A percentile compares a stretch with the other conserved stretches of the same genome.
phyloP scores from a whole-genome alignment of 1,284 basidiomycete species.

The Quambalaria eucalypti region DNA sequence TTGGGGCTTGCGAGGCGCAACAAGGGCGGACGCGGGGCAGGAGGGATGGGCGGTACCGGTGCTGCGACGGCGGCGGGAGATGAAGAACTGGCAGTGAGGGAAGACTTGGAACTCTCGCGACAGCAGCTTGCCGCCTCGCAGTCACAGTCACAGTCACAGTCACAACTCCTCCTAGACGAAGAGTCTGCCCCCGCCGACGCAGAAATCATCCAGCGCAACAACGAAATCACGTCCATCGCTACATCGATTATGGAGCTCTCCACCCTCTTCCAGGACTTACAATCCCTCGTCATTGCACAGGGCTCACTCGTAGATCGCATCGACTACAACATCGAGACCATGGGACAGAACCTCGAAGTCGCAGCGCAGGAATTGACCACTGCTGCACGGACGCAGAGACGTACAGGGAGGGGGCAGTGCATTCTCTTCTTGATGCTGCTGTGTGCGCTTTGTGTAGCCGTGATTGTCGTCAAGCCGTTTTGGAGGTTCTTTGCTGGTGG shows the following conservation, averaged over 20 bases:
- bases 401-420: conserved; percentile 79
- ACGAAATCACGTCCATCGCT: not conserved
- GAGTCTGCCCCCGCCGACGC: conserved; percentile 9
- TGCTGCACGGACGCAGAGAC: conserved; percentile 84
- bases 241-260: conserved; percentile 1
- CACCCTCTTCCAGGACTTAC: conserved; percentile 87
- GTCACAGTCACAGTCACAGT: conserved; percentile 11
- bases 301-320: conserved; percentile 91
- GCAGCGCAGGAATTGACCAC: conserved; percentile 75
- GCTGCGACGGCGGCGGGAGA: conserved; percentile 12
- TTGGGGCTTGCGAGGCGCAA: conserved; percentile 4
- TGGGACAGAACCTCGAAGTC: conserved; percentile 67
- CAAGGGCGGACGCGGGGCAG: not conserved
- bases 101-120: conserved; percentile 37
- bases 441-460: conserved; percentile 71
- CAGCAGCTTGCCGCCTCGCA: conserved; percentile 4
- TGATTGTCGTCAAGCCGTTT: conserved; percentile 58
- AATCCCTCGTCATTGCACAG: conserved; percentile 88
- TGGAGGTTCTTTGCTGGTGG: conserved; percentile 5
- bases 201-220: conserved; percentile 13
- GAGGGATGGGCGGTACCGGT: not conserved
- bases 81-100: conserved; percentile 27
- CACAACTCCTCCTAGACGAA: conserved; percentile 11
- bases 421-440: conserved; percentile 83
- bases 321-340: conserved; percentile 94